Evolutionary conservation across 306 rosid genomes (phyloP), one percentile per base, ranked within the genome.

Genomic region (Clitoria ternatea): DNA sequence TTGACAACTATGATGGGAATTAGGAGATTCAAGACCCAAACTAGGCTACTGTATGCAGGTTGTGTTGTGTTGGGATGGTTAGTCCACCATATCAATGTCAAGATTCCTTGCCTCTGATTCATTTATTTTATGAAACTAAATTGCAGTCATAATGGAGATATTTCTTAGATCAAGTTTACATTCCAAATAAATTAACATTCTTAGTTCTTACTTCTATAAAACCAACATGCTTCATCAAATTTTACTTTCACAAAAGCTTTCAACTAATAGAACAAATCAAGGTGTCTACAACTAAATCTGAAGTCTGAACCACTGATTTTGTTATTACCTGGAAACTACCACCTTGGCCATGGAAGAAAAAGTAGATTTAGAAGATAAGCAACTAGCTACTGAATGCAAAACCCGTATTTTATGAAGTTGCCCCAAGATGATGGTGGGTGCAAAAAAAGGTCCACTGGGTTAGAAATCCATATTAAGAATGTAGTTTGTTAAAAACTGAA

Each of bases 401-500:
- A 35, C 11, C 37, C 35, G 19, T 14, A 59, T 12, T 66, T 56
- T 45, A 12, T 42, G 19, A 23, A 43, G 30, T 15, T 33, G 4
- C 18, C 11, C 3, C 24, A 15, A 30, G 36, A 36, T 32, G 32
- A 30, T 39, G 49, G 47, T 15, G 23, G 69, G 20, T 44, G 49
- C 49, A 32, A 23, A 14, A 14, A 66, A 75, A 43, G 52, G 52
- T 12, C 66, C 55, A 32, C 11, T 29, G 44, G 42, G 26, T 56
- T 48, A 45, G 33, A 67, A 56, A 66, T 33, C 53, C 18, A 44
- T 56, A 65, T 45, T 66, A 27, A 56, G 62, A 66, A 52, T 54
- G 43, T 32, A 14, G 61, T 37, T 63, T 27, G 43, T 23, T 32
- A 40, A 63, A 39, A 8, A 48, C 53, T 20, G n/a, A 52, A 49